A percentile compares a stretch with the other conserved stretches of the same genome.
phyloP scores from a whole-genome alignment of 192 early-diverging fungal genomes.

The Dissophora ornata region DNA sequence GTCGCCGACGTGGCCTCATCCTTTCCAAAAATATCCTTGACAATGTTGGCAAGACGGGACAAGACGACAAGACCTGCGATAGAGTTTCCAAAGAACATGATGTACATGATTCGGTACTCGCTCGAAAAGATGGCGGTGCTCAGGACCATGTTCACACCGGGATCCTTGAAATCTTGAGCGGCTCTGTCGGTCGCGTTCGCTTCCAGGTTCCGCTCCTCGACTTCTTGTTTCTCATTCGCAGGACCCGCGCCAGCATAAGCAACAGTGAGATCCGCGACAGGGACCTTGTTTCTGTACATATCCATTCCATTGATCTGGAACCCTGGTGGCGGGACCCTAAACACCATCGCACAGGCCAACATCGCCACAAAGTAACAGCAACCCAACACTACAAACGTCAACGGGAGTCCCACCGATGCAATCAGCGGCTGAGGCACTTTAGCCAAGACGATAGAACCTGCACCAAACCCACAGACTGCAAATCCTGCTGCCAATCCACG shows the following conservation, averaged over 20 bases:
- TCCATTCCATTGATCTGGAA: conserved; percentile 76
- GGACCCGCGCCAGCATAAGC: not conserved
- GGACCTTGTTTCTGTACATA: conserved; percentile 57
- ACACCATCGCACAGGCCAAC: conserved; percentile 62
- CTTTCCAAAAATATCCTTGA: conserved; percentile 65
- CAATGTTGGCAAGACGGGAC: conserved; percentile 68
- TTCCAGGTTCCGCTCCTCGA: not conserved
- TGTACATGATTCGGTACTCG: conserved; percentile 71
- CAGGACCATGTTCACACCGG: conserved; percentile 64
- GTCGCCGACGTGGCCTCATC: conserved; percentile 33
- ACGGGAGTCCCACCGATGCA: conserved; percentile 63
- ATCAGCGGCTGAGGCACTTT: conserved; percentile 73
- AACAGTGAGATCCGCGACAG: not conserved
- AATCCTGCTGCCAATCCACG: conserved; percentile 72
- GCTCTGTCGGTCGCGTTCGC: conserved; percentile 12
- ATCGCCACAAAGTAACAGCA: conserved; percentile 70
- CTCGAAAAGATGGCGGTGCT: conserved; percentile 64
- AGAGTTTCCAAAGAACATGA: conserved; percentile 70
- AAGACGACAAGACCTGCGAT: conserved; percentile 69
- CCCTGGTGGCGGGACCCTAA: conserved; percentile 71
- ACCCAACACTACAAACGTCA: conserved; percentile 75
- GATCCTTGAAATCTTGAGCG: conserved; percentile 48
- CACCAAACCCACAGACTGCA: conserved; percentile 84
- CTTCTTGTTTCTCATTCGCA: conserved; percentile 4
- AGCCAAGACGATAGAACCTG: conserved; percentile 76